Conservation (phyloP, 805 yeast species). For the fission yeast (Schizosaccharomyces pombe) region DNA sequence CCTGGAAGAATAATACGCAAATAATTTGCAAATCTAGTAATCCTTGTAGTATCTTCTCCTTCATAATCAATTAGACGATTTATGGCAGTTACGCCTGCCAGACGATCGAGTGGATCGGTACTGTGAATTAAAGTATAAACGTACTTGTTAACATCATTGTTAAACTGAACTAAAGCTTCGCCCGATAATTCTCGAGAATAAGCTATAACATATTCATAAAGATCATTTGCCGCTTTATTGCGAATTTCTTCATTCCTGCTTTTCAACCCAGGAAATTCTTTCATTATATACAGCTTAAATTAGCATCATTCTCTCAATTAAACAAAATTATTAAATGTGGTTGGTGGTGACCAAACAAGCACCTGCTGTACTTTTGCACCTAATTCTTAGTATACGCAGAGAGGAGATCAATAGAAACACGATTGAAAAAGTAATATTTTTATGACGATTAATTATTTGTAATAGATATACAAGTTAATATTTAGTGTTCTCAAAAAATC, state of each 20-base stretch:
- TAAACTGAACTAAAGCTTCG: conserved; percentile 60
- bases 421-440: too few relatives aligned
- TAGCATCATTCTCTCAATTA: background rate
- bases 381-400: too few relatives aligned
- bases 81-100: conserved; percentile 82
- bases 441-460: too few relatives aligned
- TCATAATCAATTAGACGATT: conserved; percentile 56
- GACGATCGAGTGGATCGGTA: conserved; percentile 41
- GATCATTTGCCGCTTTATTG: conserved; percentile 38
- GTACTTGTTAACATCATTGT: conserved; percentile 64
- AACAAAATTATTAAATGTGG: too few relatives aligned
- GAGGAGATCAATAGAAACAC: too few relatives aligned
- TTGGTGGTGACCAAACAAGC: too few relatives aligned
- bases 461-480: too few relatives aligned
- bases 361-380: too few relatives aligned
- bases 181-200: conserved; percentile 60
- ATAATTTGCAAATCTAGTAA: conserved; percentile 78
- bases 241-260: conserved; percentile 9
- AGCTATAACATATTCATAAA: conserved; percentile 43
- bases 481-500: too few relatives aligned
- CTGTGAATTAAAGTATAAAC: conserved; percentile 69
- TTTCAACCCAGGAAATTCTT: background rate
- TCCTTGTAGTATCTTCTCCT: conserved; percentile 65
- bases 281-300: background rate
- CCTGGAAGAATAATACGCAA: conserved; percentile 58